Evolutionary conservation across 2,329 filamentous ascomycete genomes (phyloP).

Genomic region (Biscogniauxia marginata): DNA sequence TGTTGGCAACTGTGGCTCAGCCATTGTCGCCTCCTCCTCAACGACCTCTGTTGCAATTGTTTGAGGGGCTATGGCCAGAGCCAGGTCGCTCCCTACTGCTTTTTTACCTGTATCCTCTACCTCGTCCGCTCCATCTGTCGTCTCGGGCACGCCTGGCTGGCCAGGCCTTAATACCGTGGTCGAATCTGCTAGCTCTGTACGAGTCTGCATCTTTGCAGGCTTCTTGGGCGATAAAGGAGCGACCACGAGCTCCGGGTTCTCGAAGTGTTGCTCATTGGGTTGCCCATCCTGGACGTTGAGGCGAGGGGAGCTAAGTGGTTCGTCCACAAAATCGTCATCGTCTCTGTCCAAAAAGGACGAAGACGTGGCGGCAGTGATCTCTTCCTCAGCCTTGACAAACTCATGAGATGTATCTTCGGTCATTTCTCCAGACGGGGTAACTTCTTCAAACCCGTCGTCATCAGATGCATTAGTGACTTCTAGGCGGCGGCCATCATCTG

Average conservation of each 20-base stretch:
- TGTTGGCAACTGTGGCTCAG: neutral
- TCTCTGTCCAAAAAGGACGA: constrained; percentile 55
- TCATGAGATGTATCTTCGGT: constrained; percentile 71
- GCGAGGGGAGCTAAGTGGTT: constrained; percentile 68
- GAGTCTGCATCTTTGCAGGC: constrained; percentile 24
- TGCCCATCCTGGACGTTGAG: constrained; percentile 62
- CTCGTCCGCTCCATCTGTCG: neutral
- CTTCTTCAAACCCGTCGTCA: constrained; percentile 92
- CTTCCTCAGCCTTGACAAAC: constrained; percentile 60
- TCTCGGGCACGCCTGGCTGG: neutral
- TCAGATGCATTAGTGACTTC: constrained; percentile 81
- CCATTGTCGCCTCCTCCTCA: constrained; percentile 1
- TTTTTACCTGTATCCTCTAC: neutral
- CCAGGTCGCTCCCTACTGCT: constrained; percentile 1
- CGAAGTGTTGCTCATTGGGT: constrained; percentile 49
- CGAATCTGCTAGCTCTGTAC: constrained; percentile 14
- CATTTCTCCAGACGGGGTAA: constrained; percentile 67
- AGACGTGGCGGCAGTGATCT: constrained; percentile 40
- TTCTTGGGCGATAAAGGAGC: constrained; percentile 57
- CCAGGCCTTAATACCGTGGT: neutral
- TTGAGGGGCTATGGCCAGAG: neutral
- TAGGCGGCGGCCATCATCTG: constrained; percentile 64
- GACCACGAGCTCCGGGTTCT: constrained; percentile 57
- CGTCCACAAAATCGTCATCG: constrained; percentile 75
- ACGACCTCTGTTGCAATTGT: constrained; percentile 6